Evolutionary conservation across 2,329 filamentous ascomycete genomes (phyloP), one percentile per base, ranked within the genome.

Genomic region (Neonectria ditissima): DNA sequence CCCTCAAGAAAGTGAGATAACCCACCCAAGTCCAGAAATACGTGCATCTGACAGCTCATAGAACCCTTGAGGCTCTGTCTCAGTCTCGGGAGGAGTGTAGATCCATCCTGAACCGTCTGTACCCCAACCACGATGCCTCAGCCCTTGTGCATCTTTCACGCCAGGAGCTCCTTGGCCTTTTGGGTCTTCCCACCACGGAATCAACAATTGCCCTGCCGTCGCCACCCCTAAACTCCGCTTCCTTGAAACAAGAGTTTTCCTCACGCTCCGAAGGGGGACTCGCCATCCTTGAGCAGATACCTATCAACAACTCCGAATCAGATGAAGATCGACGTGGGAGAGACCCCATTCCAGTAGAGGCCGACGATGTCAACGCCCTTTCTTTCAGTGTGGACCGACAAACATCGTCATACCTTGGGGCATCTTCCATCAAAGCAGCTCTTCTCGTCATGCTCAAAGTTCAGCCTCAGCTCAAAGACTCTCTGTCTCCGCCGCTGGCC

Each of bases 361-460:
- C 26, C 14, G 65, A 65, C 57, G 69, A 76, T 53, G 66, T 76
- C 34, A 77, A 77, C 24, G 89, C 89, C 0, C 80, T 92, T 2
- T 92, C 89, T 73, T 85, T 85, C 34, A 79, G 80, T 2, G 79
- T 84, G 6, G 86, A 91, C 61, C 86, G 89, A 45, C 86, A 88
- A 68, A 50, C 59, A 5, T 86, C 91, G 1, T 86, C 91, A 3
- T 93, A 93, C 71, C 81, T 93, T 4, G 91, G 91, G 1, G 89
- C 91, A 16, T 93, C 91, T 0, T 93, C 91, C 1, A 91, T 93
- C 73, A 91, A 91, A 72, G 91, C 91, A 1, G 90, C 90, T 1
- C 82, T 93, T 37, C 88, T 91, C 79, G 90, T 92, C 50, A 92
- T 93, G 83, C 80, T 85, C 67, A 85, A 85, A 70, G 82, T 86